phyloP scores from a whole-genome alignment of 495 filamentous ascomycete species.

The Penicillium roqueforti region DNA sequence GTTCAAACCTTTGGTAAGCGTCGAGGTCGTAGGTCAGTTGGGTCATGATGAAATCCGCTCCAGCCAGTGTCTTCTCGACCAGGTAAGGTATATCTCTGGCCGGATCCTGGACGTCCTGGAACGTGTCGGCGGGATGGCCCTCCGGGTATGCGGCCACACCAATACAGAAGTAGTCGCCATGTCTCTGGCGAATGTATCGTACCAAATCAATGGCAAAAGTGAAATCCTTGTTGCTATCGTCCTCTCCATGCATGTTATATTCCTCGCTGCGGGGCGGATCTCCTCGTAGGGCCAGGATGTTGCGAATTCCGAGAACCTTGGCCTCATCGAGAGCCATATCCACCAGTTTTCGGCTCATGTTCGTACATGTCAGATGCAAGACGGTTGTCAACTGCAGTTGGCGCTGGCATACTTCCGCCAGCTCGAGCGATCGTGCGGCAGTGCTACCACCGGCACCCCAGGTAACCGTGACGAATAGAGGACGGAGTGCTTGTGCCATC shows the following conservation, averaged over 20 bases:
- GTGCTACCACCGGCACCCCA: slow-evolving; percentile 97
- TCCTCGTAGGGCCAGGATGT: slow-evolving; percentile 91
- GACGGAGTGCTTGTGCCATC: slow-evolving; percentile 85
- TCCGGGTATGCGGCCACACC: slow-evolving; percentile 94
- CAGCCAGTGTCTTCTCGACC: slow-evolving; percentile 84
- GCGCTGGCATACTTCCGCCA: slow-evolving; percentile 92
- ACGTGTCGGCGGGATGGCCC: slow-evolving; percentile 87
- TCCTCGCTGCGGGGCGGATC: slow-evolving; percentile 88
- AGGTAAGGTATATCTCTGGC: slow-evolving; percentile 82
- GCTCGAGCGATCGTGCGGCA: slow-evolving; percentile 80
- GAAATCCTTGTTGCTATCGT: slow-evolving; percentile 74
- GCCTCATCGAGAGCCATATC: slow-evolving; percentile 89
- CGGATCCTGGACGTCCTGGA: slow-evolving; percentile 72
- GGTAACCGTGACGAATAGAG: slow-evolving; percentile 94
- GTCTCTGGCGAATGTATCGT: slow-evolving; percentile 73
- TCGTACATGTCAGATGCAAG: slow-evolving; percentile 94
- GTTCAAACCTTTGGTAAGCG: slow-evolving; percentile 77
- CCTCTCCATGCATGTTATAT: slow-evolving; percentile 64
- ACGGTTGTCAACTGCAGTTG: slow-evolving; percentile 91
- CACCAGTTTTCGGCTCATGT: slow-evolving; percentile 83
- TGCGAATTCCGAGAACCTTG: slow-evolving; percentile 87
- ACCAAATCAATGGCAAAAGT: slow-evolving; percentile 88
- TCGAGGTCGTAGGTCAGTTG: slow-evolving; percentile 91
- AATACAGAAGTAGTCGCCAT: slow-evolving; percentile 96
- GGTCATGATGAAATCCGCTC: slow-evolving; percentile 99